Evolutionary conservation across 345 rosid genomes (phyloP).

Genomic region (Bretschneidera sinensis): DNA sequence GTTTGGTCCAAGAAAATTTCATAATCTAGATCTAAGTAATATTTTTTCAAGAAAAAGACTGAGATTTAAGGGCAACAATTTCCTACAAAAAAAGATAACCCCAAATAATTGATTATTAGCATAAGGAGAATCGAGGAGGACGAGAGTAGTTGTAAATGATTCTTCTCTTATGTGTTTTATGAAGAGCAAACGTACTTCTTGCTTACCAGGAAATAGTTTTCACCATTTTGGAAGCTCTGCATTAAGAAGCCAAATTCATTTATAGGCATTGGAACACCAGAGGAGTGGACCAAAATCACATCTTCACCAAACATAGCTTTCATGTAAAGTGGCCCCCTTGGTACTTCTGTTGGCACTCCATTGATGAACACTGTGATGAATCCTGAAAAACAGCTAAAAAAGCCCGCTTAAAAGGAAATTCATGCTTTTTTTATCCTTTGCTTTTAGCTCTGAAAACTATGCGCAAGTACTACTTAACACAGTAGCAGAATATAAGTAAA

Average conservation of each 20-base stretch:
- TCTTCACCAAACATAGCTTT: conserved; percentile 76
- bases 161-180: no score
- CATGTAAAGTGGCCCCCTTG: conserved; percentile 72
- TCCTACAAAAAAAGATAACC: no score
- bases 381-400: conserved; percentile 31
- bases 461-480: no score
- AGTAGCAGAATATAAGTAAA: no score
- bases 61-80: no score
- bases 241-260: conserved; percentile 72
- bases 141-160: no score
- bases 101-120: no score
- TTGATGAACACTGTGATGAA: conserved; percentile 73
- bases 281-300: conserved; percentile 62
- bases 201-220: conserved; percentile 93
- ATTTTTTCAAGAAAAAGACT: no score
- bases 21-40: no score
- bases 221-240: conserved; percentile 83
- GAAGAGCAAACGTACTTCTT: background rate
- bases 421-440: background rate
- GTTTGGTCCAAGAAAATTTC: no score
- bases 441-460: background rate
- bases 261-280: conserved; percentile 68
- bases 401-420: background rate
- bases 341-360: conserved; percentile 76
- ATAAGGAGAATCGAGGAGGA: no score